Percentiles rank a stretch among this genome's conserved stretches.
phyloP scores from a whole-genome alignment of 805 yeast species.

The Saccharomyces mikatae region DNA sequence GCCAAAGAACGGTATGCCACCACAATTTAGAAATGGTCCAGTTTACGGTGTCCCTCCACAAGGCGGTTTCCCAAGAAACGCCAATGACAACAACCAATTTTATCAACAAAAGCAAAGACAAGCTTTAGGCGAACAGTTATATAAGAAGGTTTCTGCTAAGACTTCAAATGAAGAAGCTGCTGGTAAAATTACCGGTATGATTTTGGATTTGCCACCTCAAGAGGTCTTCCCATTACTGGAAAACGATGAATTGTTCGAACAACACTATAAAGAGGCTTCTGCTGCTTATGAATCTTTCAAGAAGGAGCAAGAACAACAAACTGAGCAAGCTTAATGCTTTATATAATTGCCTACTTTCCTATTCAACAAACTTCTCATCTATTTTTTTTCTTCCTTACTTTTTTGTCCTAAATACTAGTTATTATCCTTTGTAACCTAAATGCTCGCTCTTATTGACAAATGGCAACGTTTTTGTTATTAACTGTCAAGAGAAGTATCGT shows the following conservation, averaged over 20 bases:
- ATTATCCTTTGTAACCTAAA: not conserved
- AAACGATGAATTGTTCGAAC: conserved; percentile 81
- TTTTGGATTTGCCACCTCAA: conserved; percentile 86
- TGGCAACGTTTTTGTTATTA: not conserved
- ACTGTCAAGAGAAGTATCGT: not conserved
- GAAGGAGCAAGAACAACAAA: conserved; percentile 37
- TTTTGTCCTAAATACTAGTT: not conserved
- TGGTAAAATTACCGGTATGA: conserved; percentile 98
- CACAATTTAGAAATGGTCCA: conserved; percentile 68
- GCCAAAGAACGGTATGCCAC: conserved; percentile 48
- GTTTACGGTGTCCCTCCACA: conserved; percentile 79
- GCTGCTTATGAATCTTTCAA: conserved; percentile 90
- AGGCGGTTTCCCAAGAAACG: conserved; percentile 40
- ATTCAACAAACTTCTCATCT: not conserved
- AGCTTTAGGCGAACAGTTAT: conserved; percentile 93
- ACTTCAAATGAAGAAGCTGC: conserved; percentile 91
- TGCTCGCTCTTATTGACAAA: not conserved
- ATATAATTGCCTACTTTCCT: not conserved
- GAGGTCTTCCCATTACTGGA: conserved; percentile 84
- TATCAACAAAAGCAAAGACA: conserved; percentile 91
- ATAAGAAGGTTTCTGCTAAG: conserved; percentile 83
- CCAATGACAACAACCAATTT: conserved; percentile 36
- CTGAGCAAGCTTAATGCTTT: conserved; percentile 4
- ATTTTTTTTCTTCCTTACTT: not conserved
- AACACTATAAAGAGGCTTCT: conserved; percentile 89